phyloP scores from a whole-genome alignment of 2,329 filamentous ascomycete genomes.

The Gremmenia infestans region DNA sequence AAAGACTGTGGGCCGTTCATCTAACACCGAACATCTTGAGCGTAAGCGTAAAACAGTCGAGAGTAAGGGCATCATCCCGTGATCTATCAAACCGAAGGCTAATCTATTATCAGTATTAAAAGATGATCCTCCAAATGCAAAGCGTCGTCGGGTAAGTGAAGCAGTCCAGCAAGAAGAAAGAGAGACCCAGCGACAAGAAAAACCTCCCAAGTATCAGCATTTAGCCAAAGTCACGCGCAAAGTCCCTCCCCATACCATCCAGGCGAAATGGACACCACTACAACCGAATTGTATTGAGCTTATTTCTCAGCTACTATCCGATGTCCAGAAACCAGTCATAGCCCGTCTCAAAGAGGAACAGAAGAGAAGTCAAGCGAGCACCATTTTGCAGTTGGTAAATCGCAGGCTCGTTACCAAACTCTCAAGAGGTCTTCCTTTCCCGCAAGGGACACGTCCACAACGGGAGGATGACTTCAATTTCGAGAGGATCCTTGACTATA shows the following conservation, averaged over 20 bases:
- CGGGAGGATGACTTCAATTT: conserved; percentile 60
- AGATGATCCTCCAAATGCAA: neutral
- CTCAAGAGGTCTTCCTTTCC: conserved; percentile 59
- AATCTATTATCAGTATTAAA: neutral
- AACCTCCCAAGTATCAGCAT: conserved; percentile 39
- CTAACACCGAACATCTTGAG: conserved; percentile 1
- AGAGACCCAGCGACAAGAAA: conserved; percentile 5
- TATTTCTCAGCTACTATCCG: conserved; percentile 50
- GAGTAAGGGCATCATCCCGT: conserved; percentile 14
- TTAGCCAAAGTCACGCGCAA: conserved; percentile 46
- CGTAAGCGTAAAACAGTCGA: conserved; percentile 12
- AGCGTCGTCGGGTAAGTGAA: conserved; percentile 3
- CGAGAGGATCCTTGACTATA: conserved; percentile 58
- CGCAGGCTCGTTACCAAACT: conserved; percentile 54
- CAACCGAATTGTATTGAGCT: conserved; percentile 49
- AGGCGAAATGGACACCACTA: conserved; percentile 62
- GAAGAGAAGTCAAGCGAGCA: conserved; percentile 42
- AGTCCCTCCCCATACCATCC: conserved; percentile 59
- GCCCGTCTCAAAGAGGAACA: conserved; percentile 45
- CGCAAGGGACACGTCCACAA: conserved; percentile 45
- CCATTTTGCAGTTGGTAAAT: conserved; percentile 49
- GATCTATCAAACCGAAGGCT: neutral
- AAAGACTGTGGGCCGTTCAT: neutral
- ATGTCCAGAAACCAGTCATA: conserved; percentile 58
- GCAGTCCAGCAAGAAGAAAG: conserved; percentile 2